Base-by-base conservation (phyloP, 2,329 filamentous ascomycete genomes). In the Venturia asperata region DNA sequence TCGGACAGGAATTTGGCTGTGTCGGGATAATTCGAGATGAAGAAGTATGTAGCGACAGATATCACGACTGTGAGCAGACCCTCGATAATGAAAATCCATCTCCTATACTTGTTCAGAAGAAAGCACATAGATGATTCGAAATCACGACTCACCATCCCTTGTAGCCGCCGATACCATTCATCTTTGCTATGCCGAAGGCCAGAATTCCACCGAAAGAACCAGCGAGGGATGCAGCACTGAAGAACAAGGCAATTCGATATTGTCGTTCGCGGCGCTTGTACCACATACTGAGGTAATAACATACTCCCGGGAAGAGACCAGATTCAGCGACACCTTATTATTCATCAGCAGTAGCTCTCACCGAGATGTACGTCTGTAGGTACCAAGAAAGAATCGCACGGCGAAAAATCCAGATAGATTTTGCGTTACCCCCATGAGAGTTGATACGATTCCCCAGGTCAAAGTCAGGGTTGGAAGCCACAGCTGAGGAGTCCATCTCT, bases 401-500 rank as follows among this genome's bases (percentile, higher is more conserved):
- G 64, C 64, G 15, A 67, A 55, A 30, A 67, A 66, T 27, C 65
- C 64, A 37, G 52, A 42, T 24, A 67, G 24, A 30, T 67, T 63
- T 45, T 62, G 66, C 7, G 61, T 63, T 3, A 67, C 41, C 9
- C 65, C 65, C 64, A 67, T 61, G n/a, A 61, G 58, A 10, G 58
- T 65, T 7, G 56, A 30, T 5, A 65, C 58, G 19, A 65, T 41
- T 39, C 64, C 64, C 64, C 64, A 65, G 13, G 55, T 56, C n/a
- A 65, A 52, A 49, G 84, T 82, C 55, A 87, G 74, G 1, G 81
- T 74, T 0, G 85, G 82, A 4, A 88, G 74, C 85, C 85, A 87
- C 61, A 87, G 76, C 64, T 78, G 81, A 0, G 85, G 85, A 0
- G 83, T 85, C 7, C 84, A 74, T 62, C 81, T 84, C 70, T 87